Conservation (phyloP, 2,329 filamentous ascomycete species). For the Alternaria sp. region DNA sequence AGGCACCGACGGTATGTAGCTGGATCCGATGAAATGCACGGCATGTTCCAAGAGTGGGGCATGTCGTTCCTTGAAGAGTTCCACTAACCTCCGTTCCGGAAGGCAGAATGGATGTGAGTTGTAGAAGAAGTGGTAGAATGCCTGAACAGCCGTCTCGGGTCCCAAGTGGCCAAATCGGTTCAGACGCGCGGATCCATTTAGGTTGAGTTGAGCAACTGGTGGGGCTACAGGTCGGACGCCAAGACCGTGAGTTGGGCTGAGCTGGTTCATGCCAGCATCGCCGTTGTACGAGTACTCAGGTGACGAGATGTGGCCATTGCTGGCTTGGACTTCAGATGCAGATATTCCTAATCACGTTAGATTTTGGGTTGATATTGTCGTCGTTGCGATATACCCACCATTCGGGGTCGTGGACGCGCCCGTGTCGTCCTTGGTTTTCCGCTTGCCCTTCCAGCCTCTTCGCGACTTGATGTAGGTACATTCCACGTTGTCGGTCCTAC, state of each 20-base stretch:
- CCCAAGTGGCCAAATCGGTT: conserved; percentile 37
- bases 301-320: conserved; percentile 35
- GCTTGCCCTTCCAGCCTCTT: conserved; percentile 56
- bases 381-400: conserved; percentile 21
- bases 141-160: conserved; percentile 38
- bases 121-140: conserved; percentile 59
- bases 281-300: conserved; percentile 40
- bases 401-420: conserved; percentile 25
- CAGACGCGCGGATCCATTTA: conserved; percentile 40
- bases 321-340: conserved; percentile 18
- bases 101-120: conserved; percentile 63
- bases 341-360: conserved; percentile 12
- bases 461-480: conserved; percentile 61
- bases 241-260: conserved; percentile 30
- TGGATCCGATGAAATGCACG: conserved; percentile 64
- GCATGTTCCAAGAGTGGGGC: conserved; percentile 57
- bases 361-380: not conserved
- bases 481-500: conserved; percentile 51
- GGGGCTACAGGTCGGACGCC: conserved; percentile 25
- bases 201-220: conserved; percentile 37
- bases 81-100: conserved; percentile 52
- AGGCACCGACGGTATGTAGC: conserved; percentile 56
- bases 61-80: conserved; percentile 49
- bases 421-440: conserved; percentile 47
- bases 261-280: conserved; percentile 32